Base-by-base conservation (phyloP, 2,329 filamentous ascomycete genomes). In the Macrophomina tecta region DNA sequence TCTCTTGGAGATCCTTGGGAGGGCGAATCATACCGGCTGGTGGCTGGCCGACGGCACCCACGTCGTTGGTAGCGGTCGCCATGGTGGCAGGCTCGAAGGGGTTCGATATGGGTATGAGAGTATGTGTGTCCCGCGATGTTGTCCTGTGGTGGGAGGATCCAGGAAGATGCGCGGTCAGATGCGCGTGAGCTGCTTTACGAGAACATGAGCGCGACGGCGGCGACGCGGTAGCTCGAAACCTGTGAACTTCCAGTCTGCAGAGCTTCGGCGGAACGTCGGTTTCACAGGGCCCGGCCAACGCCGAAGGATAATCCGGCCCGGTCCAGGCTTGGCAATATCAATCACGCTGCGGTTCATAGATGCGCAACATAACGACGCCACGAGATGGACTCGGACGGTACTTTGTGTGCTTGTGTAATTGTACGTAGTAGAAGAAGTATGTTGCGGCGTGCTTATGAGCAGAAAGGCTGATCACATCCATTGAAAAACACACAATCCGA, bases 21-120 rank as follows among this genome's bases (percentile, higher is more conserved):
- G 95, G 95, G 66, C 97, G 91, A 70, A 97, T 86, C 69, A 93
- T 93, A 67, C 89, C 82, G 3, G 94, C 94, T 6, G 58, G 58
- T 40, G 92, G 89, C 78, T 93, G 94, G 77, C 89, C 87, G 69
- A 89, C 86, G 69, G 87, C 84, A 49, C 76, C 72, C 6, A 64
- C 60, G 34, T 52, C 60, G 48, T 28, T 49, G 11, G 63, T 3
- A n/a, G 52, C 23, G 42, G 42, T n/a, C n/a, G 42, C 63, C 63
- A 65, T 65, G 12, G 32, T 40, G 42, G 45, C 30, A 30, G 40
- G 16, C 30, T 30, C n/a, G 52, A 5, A n/a, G 40, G 30, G 16
- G 56, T 11, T 34, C 7, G n/a, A 6, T 18, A 12, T 34, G 18
- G n/a, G 42, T 11, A 14, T 7, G 38, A 5, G 23, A n/a, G 40